These are phyloP conservation scores for Porphyra umbilicalis DNA, from an alignment of 31 red algal species.

Conservation along the genomic window DNA sequence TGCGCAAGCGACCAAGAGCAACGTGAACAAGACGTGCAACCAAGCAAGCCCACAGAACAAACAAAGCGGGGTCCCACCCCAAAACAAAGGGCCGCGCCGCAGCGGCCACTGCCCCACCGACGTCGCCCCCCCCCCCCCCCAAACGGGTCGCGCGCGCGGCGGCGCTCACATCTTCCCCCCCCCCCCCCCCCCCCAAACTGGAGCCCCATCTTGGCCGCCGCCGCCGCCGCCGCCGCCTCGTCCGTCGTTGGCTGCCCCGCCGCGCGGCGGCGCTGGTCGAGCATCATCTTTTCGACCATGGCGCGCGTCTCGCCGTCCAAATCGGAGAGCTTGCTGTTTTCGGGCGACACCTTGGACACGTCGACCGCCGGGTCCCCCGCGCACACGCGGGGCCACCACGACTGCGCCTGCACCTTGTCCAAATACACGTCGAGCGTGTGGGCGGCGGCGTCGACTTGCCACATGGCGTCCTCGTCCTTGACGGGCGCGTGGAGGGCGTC, in stretches of 20 bases:
- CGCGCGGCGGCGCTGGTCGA: slow-evolving; percentile 62
- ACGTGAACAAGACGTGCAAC: too few species aligned
- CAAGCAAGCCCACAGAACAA: too few species aligned
- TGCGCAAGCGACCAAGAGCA: too few species aligned
- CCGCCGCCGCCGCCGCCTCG: slow-evolving; percentile 11
- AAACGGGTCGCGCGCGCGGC: too few species aligned
- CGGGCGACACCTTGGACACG: slow-evolving; percentile 42
- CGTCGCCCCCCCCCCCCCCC: too few species aligned
- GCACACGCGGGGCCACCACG: slow-evolving; percentile 66
- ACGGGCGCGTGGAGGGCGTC: slow-evolving; percentile 21
- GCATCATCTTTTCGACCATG: slow-evolving; percentile 96
- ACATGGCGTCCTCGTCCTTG: slow-evolving; percentile 52
- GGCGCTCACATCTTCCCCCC: background rate
- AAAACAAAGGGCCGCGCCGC: too few species aligned
- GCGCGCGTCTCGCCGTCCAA: slow-evolving; percentile 75
- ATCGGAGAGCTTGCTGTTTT: slow-evolving; percentile 49
- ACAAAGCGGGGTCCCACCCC: too few species aligned
- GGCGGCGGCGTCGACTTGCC: slow-evolving; percentile 56
- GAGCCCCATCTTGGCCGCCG: background rate
- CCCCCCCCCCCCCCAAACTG: background rate
- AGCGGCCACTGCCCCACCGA: too few species aligned
- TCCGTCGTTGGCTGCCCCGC: slow-evolving; percentile 72
- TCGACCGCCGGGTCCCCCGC: slow-evolving; percentile 46
- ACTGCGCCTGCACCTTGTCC: slow-evolving; percentile 45
- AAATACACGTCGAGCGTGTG: slow-evolving; percentile 33